A percentile compares a stretch with the other conserved stretches of the same genome.
phyloP scores from a whole-genome alignment of 2,329 filamentous ascomycete genomes.

The Phialophora chinensis region DNA sequence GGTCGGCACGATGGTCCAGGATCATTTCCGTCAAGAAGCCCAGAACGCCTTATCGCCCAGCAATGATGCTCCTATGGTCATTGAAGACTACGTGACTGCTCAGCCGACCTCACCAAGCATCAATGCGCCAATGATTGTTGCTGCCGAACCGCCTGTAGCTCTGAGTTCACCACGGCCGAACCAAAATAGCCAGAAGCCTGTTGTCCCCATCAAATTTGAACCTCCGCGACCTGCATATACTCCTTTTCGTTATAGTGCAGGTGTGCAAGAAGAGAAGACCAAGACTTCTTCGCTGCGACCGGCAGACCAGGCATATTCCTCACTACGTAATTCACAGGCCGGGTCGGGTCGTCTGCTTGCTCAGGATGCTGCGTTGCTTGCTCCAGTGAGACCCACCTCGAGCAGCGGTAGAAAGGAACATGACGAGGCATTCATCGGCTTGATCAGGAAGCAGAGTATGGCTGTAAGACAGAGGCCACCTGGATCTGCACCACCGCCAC shows the following conservation, averaged over 20 bases:
- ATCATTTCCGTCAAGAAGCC: conserved; percentile 35
- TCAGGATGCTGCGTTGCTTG: conserved; percentile 39
- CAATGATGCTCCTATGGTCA: conserved; percentile 39
- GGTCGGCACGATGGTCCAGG: conserved; percentile 3
- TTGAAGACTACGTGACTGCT: conserved; percentile 38
- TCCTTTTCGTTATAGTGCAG: conserved; percentile 53
- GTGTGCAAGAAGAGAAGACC: conserved; percentile 48
- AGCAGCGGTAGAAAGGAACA: conserved; percentile 42
- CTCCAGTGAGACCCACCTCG: conserved; percentile 35
- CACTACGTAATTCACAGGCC: conserved; percentile 52
- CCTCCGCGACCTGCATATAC: conserved; percentile 52
- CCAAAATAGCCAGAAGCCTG: conserved; percentile 22
- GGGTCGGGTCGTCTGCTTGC: conserved; percentile 53
- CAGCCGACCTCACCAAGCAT: conserved; percentile 35
- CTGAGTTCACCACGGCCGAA: conserved; percentile 15
- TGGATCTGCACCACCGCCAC: conserved; percentile 13
- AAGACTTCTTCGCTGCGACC: conserved; percentile 48
- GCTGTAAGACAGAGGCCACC: conserved; percentile 31
- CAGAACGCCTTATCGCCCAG: conserved; percentile 33
- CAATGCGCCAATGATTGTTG: conserved; percentile 32
- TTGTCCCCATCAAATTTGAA: conserved; percentile 40
- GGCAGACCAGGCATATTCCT: conserved; percentile 56
- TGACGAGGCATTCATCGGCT: conserved; percentile 55
- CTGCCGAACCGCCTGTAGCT: conserved; percentile 13
- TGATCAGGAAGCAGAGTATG: conserved; percentile 54